Conservation (phyloP, 305 asterid species). For the Fraxinus xanthoxyloides region DNA sequence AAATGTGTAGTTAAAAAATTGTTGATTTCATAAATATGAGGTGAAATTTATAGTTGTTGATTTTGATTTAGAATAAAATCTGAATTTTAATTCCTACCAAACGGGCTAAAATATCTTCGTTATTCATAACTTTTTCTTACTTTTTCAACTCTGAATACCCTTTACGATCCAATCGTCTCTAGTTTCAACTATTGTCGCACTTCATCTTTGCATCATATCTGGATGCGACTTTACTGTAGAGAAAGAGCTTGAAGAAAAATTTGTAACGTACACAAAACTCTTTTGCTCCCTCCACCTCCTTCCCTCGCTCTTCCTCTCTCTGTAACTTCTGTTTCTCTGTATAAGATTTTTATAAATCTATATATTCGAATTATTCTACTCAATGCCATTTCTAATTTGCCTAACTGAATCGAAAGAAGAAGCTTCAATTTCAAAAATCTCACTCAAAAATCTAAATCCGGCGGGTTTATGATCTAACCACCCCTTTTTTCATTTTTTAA, state of each 20-base stretch:
- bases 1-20: too few relatives aligned
- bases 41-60: too few relatives aligned
- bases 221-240: not conserved
- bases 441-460: constrained; percentile 5
- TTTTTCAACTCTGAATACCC: not conserved
- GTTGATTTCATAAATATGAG: too few relatives aligned
- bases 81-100: too few relatives aligned
- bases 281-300: not conserved
- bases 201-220: not conserved
- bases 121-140: not conserved
- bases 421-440: constrained; percentile 22
- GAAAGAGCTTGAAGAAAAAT: not conserved
- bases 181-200: constrained; percentile 1
- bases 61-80: too few relatives aligned
- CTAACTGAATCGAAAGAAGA: constrained; percentile 20
- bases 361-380: not conserved
- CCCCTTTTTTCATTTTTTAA: not conserved
- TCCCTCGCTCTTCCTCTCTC: not conserved
- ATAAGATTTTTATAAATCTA: not conserved
- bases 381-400: not conserved
- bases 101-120: too few relatives aligned
- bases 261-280: not conserved
- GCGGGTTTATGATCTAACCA: not conserved
- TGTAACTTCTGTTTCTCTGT: not conserved
- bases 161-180: not conserved